phyloP scores from a whole-genome alignment of 2,329 filamentous ascomycete genomes.

The Berkeleyomyces basicola region DNA sequence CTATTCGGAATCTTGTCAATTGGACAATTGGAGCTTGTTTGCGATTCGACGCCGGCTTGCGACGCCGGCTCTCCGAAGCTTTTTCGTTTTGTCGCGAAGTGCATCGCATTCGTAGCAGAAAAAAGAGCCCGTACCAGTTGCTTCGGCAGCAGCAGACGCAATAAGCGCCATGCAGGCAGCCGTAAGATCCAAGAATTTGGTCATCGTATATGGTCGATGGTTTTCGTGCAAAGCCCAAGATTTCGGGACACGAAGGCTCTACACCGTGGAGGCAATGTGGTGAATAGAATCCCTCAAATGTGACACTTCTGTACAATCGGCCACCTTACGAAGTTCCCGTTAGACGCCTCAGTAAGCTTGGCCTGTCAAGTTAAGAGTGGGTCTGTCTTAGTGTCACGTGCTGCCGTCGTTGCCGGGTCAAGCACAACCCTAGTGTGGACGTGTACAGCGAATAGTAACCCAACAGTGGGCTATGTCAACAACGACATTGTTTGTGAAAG shows the following conservation, averaged over 20 bases:
- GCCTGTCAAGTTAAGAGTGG: slow-evolving; percentile 3
- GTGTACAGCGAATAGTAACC: neutral
- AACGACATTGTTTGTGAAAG: neutral
- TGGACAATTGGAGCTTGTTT: neutral
- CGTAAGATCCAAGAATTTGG: slow-evolving; percentile 11
- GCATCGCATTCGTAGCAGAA: neutral
- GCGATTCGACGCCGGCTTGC: neutral
- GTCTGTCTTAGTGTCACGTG: neutral
- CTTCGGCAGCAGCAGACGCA: slow-evolving; percentile 10
- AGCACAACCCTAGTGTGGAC: neutral
- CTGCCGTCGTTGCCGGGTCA: neutral
- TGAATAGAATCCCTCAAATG: too few species aligned
- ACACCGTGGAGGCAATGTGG: too few species aligned
- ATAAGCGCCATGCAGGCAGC: slow-evolving; percentile 8
- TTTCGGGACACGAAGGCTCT: neutral
- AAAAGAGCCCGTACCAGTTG: slow-evolving; percentile 3
- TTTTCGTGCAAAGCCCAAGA: neutral
- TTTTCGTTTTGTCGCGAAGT: neutral
- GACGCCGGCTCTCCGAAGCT: neutral
- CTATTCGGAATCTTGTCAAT: neutral
- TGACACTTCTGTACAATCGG: neutral
- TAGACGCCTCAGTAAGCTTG: neutral
- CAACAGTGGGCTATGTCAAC: neutral
- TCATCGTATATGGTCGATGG: slow-evolving; percentile 6
- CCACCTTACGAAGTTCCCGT: slow-evolving; percentile 3